A percentile compares a stretch with the other conserved stretches of the same genome.
These are phyloP conservation scores for Suillus lakei DNA, from an alignment of 768 basidiomycete species.

Conservation along the genomic window DNA sequence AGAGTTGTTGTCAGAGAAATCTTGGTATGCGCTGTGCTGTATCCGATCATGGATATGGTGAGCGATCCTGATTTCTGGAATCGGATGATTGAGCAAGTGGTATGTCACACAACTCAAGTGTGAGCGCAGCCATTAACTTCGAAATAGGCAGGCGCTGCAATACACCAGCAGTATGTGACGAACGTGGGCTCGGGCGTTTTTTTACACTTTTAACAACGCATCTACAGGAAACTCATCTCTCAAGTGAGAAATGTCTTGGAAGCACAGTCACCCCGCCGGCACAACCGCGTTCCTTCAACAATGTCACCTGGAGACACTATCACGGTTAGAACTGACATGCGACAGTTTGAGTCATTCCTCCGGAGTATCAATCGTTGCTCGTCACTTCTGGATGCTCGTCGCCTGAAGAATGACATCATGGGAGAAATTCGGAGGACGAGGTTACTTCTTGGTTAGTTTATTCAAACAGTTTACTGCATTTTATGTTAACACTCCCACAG, in stretches of 20 bases:
- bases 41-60: slow-evolving; percentile 91
- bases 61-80: slow-evolving; percentile 99
- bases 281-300: slow-evolving; percentile 45
- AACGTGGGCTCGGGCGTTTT: not conserved
- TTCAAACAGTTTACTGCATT: not conserved
- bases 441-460: slow-evolving; percentile 61
- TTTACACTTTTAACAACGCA: slow-evolving; percentile 8
- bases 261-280: slow-evolving; percentile 69
- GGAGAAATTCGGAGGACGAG: slow-evolving; percentile 89
- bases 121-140: not conserved
- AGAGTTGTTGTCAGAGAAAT: slow-evolving; percentile 82
- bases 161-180: slow-evolving; percentile 62
- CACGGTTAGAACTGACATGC: slow-evolving; percentile 78
- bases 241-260: slow-evolving; percentile 87
- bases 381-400: slow-evolving; percentile 85
- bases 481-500: slow-evolving; percentile 39
- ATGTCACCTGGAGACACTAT: slow-evolving; percentile 66
- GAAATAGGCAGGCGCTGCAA: slow-evolving; percentile 64
- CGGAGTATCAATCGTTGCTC: slow-evolving; percentile 82
- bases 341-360: slow-evolving; percentile 91
- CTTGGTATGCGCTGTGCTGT: slow-evolving; percentile 77
- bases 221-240: slow-evolving; percentile 75
- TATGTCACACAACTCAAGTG: slow-evolving; percentile 44
- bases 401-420: slow-evolving; percentile 90
- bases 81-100: slow-evolving; percentile 87